Percentiles rank a stretch among this genome's conserved stretches.
Conservation (phyloP, 2,329 filamentous ascomycete species). For the Claviceps citrina region DNA sequence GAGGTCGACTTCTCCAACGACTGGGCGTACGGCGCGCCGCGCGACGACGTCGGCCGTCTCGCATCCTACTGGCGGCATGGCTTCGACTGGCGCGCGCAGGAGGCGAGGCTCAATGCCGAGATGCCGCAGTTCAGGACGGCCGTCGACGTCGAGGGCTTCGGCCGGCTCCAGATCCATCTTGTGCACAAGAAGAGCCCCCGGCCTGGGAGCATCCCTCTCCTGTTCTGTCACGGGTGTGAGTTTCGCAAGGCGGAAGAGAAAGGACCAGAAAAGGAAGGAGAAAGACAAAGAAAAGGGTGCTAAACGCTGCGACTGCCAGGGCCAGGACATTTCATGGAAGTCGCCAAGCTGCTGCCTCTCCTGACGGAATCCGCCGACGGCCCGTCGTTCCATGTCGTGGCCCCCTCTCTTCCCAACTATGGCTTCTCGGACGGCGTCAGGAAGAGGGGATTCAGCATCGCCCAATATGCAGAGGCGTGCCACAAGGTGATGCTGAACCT, state of each 20-base stretch:
- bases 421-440: slow-evolving; percentile 18
- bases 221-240: slow-evolving; percentile 30
- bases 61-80: slow-evolving; percentile 23
- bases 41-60: slow-evolving; percentile 20
- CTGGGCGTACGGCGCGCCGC: slow-evolving; percentile 18
- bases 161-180: slow-evolving; percentile 46
- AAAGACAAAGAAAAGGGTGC: not conserved
- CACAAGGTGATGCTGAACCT: slow-evolving; percentile 55
- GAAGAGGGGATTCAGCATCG: slow-evolving; percentile 17
- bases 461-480: slow-evolving; percentile 35
- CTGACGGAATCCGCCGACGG: slow-evolving; percentile 20
- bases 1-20: slow-evolving; percentile 19
- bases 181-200: slow-evolving; percentile 39
- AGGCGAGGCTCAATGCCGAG: slow-evolving; percentile 38
- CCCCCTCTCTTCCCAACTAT: slow-evolving; percentile 42
- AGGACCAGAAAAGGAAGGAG: too few relatives aligned
- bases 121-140: slow-evolving; percentile 41
- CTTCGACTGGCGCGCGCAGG: slow-evolving; percentile 48
- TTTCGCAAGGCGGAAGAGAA: too few relatives aligned
- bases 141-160: slow-evolving; percentile 42
- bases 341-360: slow-evolving; percentile 42
- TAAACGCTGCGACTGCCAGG: slow-evolving; percentile 15
- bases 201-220: slow-evolving; percentile 41
- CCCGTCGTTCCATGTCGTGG: slow-evolving; percentile 39
- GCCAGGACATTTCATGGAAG: slow-evolving; percentile 57